Evolutionary conservation across 352 stramenopile genomes (phyloP).

Genomic region (Halophytophthora polymorphica): DNA sequence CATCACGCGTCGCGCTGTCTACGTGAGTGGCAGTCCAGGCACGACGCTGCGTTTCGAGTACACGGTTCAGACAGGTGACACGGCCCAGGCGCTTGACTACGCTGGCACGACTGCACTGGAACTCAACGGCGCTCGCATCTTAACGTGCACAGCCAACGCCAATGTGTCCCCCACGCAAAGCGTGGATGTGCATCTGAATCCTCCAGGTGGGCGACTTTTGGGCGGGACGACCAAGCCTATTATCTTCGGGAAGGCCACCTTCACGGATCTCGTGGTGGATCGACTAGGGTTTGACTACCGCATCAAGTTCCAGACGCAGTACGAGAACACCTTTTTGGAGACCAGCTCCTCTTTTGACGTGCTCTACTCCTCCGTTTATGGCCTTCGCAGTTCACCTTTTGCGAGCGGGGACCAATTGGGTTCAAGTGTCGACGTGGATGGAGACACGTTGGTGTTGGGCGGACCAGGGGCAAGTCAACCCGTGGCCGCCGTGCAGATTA

Average conservation of each 20-base stretch:
- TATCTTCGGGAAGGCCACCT: conserved; percentile 55
- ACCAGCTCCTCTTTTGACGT: conserved; percentile 58
- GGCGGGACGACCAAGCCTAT: conserved; percentile 41
- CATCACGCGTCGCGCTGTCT: conserved; percentile 60
- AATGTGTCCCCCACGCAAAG: conserved; percentile 37
- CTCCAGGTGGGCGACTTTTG: conserved; percentile 51
- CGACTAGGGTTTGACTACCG: conserved; percentile 67
- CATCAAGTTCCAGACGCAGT: conserved; percentile 50
- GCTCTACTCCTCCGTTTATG: conserved; percentile 69
- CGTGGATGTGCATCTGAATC: conserved; percentile 77
- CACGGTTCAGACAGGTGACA: conserved; percentile 69
- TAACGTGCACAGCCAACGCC: conserved; percentile 50
- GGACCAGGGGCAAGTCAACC: conserved; percentile 52
- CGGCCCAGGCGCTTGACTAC: conserved; percentile 63
- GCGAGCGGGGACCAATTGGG: conserved; percentile 57
- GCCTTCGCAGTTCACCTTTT: conserved; percentile 55
- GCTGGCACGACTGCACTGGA: conserved; percentile 47
- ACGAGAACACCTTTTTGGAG: conserved; percentile 39
- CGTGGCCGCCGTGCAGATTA: conserved; percentile 68
- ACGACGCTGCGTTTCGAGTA: conserved; percentile 70
- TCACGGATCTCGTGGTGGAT: conserved; percentile 73
- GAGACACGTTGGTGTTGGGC: conserved; percentile 66
- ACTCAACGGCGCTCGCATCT: conserved; percentile 64
- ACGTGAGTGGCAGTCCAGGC: conserved; percentile 51
- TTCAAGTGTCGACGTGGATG: conserved; percentile 63